Evolutionary conservation across 1,284 basidiomycete genomes (phyloP).

Genomic region (Pascua sp.): DNA sequence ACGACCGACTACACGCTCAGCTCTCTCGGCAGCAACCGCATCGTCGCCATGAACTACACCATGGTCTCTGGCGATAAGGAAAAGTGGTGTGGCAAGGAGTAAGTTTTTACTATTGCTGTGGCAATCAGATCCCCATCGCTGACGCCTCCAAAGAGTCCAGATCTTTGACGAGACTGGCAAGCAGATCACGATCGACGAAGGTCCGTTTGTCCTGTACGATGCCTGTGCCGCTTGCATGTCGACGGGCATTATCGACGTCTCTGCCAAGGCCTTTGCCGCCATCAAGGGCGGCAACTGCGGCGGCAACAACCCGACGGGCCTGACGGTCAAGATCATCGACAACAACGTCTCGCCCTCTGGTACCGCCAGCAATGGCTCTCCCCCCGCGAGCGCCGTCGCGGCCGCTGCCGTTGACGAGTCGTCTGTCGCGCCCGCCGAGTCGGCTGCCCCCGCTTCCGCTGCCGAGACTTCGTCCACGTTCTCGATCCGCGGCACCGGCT

Average conservation of each 20-base stretch:
- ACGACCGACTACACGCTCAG: constrained; percentile 10
- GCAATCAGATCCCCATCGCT: too few relatives aligned
- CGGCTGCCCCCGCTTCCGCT: not conserved
- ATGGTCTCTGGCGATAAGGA: constrained; percentile 13
- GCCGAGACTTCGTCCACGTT: not conserved
- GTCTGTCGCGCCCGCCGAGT: not conserved
- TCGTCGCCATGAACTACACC: constrained; percentile 22
- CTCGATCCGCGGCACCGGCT: constrained; percentile 1
- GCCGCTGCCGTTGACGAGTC: not conserved
- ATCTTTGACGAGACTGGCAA: constrained; percentile 34
- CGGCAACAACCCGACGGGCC: constrained; percentile 30
- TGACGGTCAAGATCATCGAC: constrained; percentile 29
- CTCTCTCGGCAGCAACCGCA: constrained; percentile 13
- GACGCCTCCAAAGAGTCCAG: constrained; percentile 3
- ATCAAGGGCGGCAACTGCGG: constrained; percentile 19
- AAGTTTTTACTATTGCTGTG: too few relatives aligned
- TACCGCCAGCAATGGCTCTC: not conserved
- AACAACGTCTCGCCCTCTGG: constrained; percentile 9
- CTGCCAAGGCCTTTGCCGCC: constrained; percentile 21
- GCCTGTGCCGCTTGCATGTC: constrained; percentile 28
- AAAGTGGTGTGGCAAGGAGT: constrained; percentile 27
- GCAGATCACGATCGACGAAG: constrained; percentile 29
- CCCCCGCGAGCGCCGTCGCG: not conserved
- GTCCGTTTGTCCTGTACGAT: constrained; percentile 36
- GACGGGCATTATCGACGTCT: constrained; percentile 29